phyloP scores from a whole-genome alignment of 1,284 basidiomycete genomes.

The Cystobasidiaceae sp. region DNA sequence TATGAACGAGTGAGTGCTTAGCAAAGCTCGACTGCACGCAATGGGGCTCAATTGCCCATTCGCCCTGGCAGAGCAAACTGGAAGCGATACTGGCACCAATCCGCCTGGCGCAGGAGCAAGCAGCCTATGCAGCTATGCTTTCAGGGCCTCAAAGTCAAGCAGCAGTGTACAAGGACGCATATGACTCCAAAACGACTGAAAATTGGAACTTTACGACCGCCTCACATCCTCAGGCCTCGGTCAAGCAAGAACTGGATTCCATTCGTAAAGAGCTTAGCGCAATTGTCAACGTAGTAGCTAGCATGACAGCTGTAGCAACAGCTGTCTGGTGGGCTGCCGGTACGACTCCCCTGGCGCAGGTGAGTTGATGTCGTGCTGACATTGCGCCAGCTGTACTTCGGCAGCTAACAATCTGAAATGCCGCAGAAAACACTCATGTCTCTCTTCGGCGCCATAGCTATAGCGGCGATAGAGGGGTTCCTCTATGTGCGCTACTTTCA shows the following conservation, averaged over 20 bases:
- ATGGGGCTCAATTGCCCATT: neutral
- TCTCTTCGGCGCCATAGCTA: constrained; percentile 35
- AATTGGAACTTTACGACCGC: constrained; percentile 20
- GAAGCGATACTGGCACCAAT: constrained; percentile 38
- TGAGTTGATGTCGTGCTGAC: constrained; percentile 22
- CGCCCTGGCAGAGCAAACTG: constrained; percentile 32
- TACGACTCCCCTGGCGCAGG: constrained; percentile 31
- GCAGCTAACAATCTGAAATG: neutral
- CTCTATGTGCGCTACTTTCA: constrained; percentile 42
- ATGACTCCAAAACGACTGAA: neutral
- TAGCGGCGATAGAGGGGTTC: constrained; percentile 40
- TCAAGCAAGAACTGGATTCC: constrained; percentile 40
- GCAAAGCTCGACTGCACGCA: neutral
- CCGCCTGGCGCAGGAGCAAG: constrained; percentile 34
- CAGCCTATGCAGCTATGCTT: constrained; percentile 35
- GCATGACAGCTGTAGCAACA: constrained; percentile 39
- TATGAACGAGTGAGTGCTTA: neutral
- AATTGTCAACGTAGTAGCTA: constrained; percentile 40
- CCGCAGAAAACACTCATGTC: constrained; percentile 39
- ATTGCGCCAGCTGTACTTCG: neutral
- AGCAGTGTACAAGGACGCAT: constrained; percentile 1
- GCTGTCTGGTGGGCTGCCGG: constrained; percentile 41
- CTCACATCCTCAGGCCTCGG: constrained; percentile 1
- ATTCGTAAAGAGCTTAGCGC: constrained; percentile 39
- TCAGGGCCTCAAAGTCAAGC: neutral